phyloP scores from a whole-genome alignment of 2,329 filamentous ascomycete species.

The Fusarium globosum region DNA sequence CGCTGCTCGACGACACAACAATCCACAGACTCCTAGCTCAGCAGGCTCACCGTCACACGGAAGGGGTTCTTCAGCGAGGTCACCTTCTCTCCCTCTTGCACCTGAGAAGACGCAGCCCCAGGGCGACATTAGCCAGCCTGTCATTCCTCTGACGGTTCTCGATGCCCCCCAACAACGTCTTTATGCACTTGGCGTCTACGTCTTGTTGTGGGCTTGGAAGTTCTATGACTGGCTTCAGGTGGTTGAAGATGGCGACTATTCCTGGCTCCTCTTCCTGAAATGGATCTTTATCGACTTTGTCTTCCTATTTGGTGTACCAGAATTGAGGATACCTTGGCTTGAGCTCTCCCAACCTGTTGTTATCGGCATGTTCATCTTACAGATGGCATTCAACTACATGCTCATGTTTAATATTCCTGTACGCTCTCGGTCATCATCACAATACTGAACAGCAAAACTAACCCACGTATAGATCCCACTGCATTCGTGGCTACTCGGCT shows the following conservation, averaged over 20 bases:
- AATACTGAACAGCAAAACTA: constrained; percentile 5
- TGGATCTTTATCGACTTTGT: constrained; percentile 89
- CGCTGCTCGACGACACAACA: constrained; percentile 51
- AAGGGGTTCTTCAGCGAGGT: constrained; percentile 46
- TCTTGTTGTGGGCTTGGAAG: constrained; percentile 81
- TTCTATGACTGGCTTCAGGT: constrained; percentile 86
- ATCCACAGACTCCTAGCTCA: constrained; percentile 49
- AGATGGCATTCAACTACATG: constrained; percentile 81
- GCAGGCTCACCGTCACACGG: constrained; percentile 47
- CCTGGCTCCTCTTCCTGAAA: constrained; percentile 92
- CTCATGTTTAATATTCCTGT: constrained; percentile 93
- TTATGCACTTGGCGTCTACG: constrained; percentile 85
- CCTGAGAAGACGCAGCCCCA: constrained; percentile 54
- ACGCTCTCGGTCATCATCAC: constrained; percentile 45
- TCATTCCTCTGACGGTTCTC: constrained; percentile 84
- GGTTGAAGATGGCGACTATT: constrained; percentile 84
- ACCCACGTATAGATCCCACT: constrained; percentile 70
- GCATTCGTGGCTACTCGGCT: constrained; percentile 75
- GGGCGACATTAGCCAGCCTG: constrained; percentile 60
- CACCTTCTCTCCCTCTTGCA: constrained; percentile 58
- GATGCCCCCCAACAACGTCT: constrained; percentile 93
- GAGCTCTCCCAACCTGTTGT: constrained; percentile 85
- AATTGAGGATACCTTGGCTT: constrained; percentile 93
- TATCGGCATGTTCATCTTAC: constrained; percentile 75
- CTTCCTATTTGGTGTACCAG: constrained; percentile 88